Conservation (phyloP, 345 rosid genomes). For the Raphanus sativus region DNA sequence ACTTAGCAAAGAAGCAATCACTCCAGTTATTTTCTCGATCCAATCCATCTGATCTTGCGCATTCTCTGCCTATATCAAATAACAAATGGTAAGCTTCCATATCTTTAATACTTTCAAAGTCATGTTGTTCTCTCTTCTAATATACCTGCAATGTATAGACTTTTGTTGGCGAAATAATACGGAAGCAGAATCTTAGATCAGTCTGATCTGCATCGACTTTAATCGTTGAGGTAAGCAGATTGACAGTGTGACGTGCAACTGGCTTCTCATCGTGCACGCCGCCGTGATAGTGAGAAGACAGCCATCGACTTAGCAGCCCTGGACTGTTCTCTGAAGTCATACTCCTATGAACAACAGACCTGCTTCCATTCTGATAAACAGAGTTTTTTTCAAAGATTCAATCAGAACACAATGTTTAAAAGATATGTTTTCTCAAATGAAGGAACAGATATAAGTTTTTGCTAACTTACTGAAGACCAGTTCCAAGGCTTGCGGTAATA, state of each 20-base stretch:
- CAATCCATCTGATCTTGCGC: slow-evolving; percentile 77
- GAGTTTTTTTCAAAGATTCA: not conserved
- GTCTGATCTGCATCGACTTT: slow-evolving; percentile 78
- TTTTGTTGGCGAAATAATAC: slow-evolving; percentile 66
- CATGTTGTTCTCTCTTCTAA: slow-evolving; percentile 11
- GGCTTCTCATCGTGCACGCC: slow-evolving; percentile 70
- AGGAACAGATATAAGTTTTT: not conserved
- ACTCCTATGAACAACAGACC: slow-evolving; percentile 51
- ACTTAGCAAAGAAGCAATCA: slow-evolving; percentile 64
- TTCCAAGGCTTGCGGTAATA: slow-evolving; percentile 76
- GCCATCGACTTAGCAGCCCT: slow-evolving; percentile 76
- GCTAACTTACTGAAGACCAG: slow-evolving; percentile 58
- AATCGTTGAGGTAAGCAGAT: slow-evolving; percentile 73
- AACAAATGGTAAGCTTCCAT: not conserved
- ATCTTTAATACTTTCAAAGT: not conserved
- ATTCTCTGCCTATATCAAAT: slow-evolving; percentile 69
- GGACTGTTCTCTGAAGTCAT: slow-evolving; percentile 52
- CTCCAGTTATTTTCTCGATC: slow-evolving; percentile 85
- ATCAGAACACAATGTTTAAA: not conserved
- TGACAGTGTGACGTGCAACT: slow-evolving; percentile 72
- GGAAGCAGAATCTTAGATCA: slow-evolving; percentile 82
- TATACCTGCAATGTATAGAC: slow-evolving; percentile 70
- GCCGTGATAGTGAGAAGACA: slow-evolving; percentile 75
- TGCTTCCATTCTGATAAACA: slow-evolving; percentile 58
- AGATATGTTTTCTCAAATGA: not conserved